These are phyloP conservation scores for Lumnitzera littorea DNA, from an alignment of 345 rosid species.

Conservation along the genomic window DNA sequence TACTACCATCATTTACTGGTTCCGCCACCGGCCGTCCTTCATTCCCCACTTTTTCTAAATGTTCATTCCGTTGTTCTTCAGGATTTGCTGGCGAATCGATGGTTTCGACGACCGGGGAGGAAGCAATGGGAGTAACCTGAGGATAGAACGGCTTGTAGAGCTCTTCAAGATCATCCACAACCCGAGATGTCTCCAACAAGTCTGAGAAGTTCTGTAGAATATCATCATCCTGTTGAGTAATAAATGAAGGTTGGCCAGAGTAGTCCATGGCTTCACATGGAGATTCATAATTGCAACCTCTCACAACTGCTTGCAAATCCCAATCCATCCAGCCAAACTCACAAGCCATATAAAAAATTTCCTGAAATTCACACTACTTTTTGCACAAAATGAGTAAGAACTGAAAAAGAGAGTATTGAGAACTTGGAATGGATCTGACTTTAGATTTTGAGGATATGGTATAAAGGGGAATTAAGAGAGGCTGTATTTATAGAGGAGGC, in stretches of 20 bases:
- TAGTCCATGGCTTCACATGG: constrained; percentile 3
- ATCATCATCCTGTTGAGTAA: not conserved
- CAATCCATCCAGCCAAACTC: constrained; percentile 1
- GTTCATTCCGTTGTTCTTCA: not conserved
- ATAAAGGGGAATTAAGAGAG: too few species aligned
- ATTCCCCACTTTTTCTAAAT: too few species aligned
- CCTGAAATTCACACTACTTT: too few species aligned
- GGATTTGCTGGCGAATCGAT: not conserved
- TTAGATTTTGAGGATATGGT: too few species aligned
- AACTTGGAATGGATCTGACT: too few species aligned
- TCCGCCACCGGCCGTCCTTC: too few species aligned
- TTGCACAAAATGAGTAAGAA: too few species aligned
- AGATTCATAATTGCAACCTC: constrained; percentile 1
- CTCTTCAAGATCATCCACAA: constrained; percentile 9
- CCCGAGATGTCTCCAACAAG: constrained; percentile 4
- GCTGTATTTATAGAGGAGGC: too few species aligned
- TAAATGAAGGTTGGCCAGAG: not conserved
- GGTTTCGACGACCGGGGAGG: not conserved
- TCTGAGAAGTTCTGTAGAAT: not conserved
- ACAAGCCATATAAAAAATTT: not conserved
- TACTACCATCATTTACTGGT: too few species aligned
- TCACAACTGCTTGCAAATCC: constrained; percentile 13
- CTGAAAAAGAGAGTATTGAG: too few species aligned
- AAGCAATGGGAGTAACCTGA: not conserved
- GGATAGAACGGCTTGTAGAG: constrained; percentile 4